A percentile compares a stretch with the other conserved stretches of the same genome.
Conservation (phyloP, 1,284 basidiomycete species). For the Boletus sp. region DNA sequence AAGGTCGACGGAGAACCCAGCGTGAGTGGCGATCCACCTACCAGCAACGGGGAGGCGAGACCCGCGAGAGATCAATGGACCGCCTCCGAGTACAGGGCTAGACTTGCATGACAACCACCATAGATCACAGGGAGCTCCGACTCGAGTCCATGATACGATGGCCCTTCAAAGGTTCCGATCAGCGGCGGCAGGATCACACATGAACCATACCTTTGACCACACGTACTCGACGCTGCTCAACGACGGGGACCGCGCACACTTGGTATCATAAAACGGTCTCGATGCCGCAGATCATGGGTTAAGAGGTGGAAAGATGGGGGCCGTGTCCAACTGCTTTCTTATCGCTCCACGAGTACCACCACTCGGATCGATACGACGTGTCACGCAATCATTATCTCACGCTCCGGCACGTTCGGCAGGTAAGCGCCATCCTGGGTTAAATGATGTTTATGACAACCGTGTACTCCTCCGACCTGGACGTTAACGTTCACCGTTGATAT, state of each 20-base stretch:
- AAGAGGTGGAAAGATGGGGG: slow-evolving; percentile 3
- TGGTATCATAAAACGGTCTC: neutral
- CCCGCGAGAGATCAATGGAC: neutral
- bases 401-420: neutral
- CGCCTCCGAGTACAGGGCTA: neutral
- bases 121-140: no score
- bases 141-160: no score
- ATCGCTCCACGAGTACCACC: slow-evolving; percentile 14
- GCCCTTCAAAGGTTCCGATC: no score
- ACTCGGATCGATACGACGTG: slow-evolving; percentile 30
- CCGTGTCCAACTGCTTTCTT: slow-evolving; percentile 13
- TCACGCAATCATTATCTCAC: slow-evolving; percentile 4
- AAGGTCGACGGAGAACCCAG: slow-evolving; percentile 15
- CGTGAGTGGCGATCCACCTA: slow-evolving; percentile 1
- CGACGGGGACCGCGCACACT: slow-evolving; percentile 10
- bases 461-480: no score
- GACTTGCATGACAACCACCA: neutral
- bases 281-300: slow-evolving; percentile 19
- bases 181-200: slow-evolving; percentile 1
- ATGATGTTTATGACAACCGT: no score
- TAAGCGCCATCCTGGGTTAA: no score
- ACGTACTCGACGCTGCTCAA: slow-evolving; percentile 11
- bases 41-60: neutral
- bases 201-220: slow-evolving; percentile 8
- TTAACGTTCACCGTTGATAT: neutral